Evolutionary conservation across 2,329 filamentous ascomycete genomes (phyloP).

Genomic region (Stachybotrys elegans): DNA sequence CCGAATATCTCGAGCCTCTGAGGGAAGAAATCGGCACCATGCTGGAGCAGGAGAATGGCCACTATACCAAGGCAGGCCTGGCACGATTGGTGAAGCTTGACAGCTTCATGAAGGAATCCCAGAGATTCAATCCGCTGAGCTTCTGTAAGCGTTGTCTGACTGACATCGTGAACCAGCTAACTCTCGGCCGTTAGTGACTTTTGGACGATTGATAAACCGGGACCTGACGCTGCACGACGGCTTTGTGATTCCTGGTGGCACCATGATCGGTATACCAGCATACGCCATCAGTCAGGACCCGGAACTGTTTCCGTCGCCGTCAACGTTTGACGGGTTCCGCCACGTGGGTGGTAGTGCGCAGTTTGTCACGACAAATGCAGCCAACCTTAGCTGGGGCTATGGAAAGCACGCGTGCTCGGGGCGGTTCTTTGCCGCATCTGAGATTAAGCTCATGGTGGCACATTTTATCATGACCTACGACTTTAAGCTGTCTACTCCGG

Average conservation of each 20-base stretch:
- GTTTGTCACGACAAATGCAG: conserved; percentile 25
- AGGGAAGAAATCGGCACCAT: conserved; percentile 18
- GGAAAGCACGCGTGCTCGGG: conserved; percentile 7
- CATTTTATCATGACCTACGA: conserved; percentile 3
- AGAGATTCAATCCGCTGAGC: conserved; percentile 30
- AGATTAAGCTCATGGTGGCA: conserved; percentile 4
- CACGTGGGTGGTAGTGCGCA: conserved; percentile 19
- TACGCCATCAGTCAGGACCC: conserved; percentile 22
- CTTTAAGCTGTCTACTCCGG: too few species aligned
- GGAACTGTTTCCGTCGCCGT: conserved; percentile 14
- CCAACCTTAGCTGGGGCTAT: conserved; percentile 29
- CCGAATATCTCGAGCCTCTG: conserved; percentile 36
- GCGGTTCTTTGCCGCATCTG: conserved; percentile 3
- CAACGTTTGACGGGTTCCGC: conserved; percentile 20
- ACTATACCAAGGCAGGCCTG: conserved; percentile 27
- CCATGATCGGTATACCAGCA: conserved; percentile 20
- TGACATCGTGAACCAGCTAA: conserved; percentile 15
- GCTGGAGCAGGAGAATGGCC: conserved; percentile 14
- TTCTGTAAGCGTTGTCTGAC: conserved; percentile 18
- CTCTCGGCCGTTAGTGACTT: too few species aligned
- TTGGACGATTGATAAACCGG: too few species aligned
- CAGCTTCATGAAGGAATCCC: conserved; percentile 34
- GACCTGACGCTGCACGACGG: conserved; percentile 28
- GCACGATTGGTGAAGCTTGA: conserved; percentile 32
- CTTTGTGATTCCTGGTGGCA: conserved; percentile 23